These are phyloP conservation scores for Tieghemostelium lacteum DNA, from an alignment of 78 protist species.

Conservation along the genomic window DNA sequence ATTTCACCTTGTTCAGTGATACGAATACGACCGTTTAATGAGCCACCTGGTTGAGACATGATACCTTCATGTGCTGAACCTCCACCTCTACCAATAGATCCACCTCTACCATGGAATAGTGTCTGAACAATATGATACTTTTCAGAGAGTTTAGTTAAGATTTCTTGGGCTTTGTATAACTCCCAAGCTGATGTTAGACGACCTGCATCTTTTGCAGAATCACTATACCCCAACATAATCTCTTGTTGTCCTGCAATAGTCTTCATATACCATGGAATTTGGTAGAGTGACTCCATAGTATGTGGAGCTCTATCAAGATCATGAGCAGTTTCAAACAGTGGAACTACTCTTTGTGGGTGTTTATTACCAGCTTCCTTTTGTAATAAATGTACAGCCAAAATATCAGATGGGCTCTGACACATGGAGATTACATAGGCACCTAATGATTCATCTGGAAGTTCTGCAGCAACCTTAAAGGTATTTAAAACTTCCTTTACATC, in stretches of 20 bases:
- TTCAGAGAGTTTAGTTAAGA: constrained; percentile 18
- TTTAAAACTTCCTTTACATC: constrained; percentile 69
- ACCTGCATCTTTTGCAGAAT: constrained; percentile 86
- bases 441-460: constrained; percentile 51
- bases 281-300: constrained; percentile 44
- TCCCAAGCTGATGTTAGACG: constrained; percentile 79
- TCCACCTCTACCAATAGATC: constrained; percentile 85
- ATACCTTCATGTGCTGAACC: constrained; percentile 81
- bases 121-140: constrained; percentile 23
- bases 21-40: constrained; percentile 54
- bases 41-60: constrained; percentile 87
- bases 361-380: constrained; percentile 67
- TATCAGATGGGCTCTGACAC: constrained; percentile 81
- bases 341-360: constrained; percentile 83
- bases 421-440: constrained; percentile 88
- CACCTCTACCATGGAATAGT: constrained; percentile 92
- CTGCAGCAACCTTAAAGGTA: constrained; percentile 71
- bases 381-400: constrained; percentile 84
- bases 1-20: constrained; percentile 90
- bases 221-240: constrained; percentile 91
- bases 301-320: constrained; percentile 62
- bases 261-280: constrained; percentile 50
- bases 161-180: constrained; percentile 79
- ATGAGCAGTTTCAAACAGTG: constrained; percentile 86
- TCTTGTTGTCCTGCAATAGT: constrained; percentile 72